Percentiles rank a stretch among this genome's conserved stretches.
Evolutionary conservation across 352 stramenopile species (phyloP).

Genomic region (Pythium monospermum): DNA sequence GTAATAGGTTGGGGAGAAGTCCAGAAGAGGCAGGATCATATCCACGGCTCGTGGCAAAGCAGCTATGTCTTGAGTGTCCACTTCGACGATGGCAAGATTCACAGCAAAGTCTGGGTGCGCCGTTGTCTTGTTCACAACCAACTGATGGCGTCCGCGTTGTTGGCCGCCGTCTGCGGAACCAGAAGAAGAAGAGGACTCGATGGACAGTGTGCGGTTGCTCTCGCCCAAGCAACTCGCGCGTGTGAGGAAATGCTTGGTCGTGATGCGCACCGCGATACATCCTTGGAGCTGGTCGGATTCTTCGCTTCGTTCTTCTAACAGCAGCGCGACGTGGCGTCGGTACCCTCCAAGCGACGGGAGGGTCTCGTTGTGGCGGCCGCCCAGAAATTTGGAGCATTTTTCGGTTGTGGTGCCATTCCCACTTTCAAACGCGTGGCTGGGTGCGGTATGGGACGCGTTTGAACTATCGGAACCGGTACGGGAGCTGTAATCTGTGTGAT

Average conservation of each 20-base stretch:
- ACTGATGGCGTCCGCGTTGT: not conserved
- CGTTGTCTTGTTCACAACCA: conserved; percentile 11
- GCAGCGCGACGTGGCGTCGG: conserved; percentile 15
- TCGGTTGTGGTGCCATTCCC: not conserved
- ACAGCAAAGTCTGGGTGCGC: conserved; percentile 14
- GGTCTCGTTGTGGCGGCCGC: conserved; percentile 8
- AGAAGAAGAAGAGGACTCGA: no score
- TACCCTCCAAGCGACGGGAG: conserved; percentile 14
- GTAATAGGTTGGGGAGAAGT: conserved; percentile 12
- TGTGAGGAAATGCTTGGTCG: conserved; percentile 21
- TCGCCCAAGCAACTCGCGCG: conserved; percentile 17
- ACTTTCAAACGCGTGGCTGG: not conserved
- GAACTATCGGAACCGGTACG: no score
- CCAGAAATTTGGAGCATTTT: conserved; percentile 2
- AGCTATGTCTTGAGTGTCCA: not conserved
- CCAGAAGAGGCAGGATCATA: conserved; percentile 1
- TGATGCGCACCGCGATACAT: conserved; percentile 22
- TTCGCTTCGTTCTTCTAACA: conserved; percentile 9
- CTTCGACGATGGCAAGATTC: conserved; percentile 23
- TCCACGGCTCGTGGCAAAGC: not conserved
- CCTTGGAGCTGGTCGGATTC: conserved; percentile 17
- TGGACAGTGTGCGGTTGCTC: conserved; percentile 3
- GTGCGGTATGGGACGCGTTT: not conserved
- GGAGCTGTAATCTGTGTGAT: no score
- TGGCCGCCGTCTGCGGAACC: no score